A percentile compares a stretch with the other conserved stretches of the same genome.
Conservation (phyloP, 140 eudicot species). For the Senecio squalidus region DNA sequence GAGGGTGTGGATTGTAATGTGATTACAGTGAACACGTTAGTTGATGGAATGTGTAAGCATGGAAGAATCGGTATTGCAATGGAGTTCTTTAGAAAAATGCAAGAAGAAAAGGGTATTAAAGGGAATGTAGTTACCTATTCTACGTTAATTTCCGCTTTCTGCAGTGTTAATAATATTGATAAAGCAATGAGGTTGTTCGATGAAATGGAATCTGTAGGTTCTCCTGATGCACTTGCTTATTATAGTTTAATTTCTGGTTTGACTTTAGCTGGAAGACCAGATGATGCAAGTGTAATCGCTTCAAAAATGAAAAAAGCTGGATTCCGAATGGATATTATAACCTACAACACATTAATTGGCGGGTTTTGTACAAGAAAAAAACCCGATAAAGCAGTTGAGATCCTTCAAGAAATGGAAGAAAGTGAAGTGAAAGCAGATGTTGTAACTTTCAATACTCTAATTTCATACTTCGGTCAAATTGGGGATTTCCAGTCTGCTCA, state of each 20-base stretch:
- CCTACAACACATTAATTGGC: conserved; percentile 71
- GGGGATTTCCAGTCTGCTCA: conserved; percentile 60
- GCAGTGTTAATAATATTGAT: conserved; percentile 58
- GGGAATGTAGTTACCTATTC: conserved; percentile 64
- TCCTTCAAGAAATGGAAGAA: conserved; percentile 66
- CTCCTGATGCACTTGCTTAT: conserved; percentile 68
- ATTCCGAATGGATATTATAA: conserved; percentile 44
- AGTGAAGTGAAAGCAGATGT: conserved; percentile 52
- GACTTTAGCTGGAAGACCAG: conserved; percentile 52
- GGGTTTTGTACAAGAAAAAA: conserved; percentile 74
- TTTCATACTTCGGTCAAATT: conserved; percentile 52
- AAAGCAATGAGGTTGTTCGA: conserved; percentile 63
- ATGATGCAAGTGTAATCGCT: conserved; percentile 51
- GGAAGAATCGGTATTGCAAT: conserved; percentile 62
- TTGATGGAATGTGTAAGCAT: conserved; percentile 70
- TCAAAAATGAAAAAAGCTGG: conserved; percentile 71
- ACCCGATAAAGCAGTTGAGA: conserved; percentile 52
- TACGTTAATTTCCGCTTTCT: conserved; percentile 53
- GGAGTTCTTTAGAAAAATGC: conserved; percentile 53
- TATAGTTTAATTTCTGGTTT: conserved; percentile 74
- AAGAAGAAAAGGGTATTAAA: conserved; percentile 52
- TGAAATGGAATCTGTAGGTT: conserved; percentile 50
- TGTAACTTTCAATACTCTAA: conserved; percentile 68
- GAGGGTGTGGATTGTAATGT: conserved; percentile 45
- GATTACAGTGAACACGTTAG: conserved; percentile 57